A percentile compares a stretch with the other conserved stretches of the same genome.
These are phyloP conservation scores for Bauhinia variegata DNA, from an alignment of 306 rosid species.

Conservation along the genomic window DNA sequence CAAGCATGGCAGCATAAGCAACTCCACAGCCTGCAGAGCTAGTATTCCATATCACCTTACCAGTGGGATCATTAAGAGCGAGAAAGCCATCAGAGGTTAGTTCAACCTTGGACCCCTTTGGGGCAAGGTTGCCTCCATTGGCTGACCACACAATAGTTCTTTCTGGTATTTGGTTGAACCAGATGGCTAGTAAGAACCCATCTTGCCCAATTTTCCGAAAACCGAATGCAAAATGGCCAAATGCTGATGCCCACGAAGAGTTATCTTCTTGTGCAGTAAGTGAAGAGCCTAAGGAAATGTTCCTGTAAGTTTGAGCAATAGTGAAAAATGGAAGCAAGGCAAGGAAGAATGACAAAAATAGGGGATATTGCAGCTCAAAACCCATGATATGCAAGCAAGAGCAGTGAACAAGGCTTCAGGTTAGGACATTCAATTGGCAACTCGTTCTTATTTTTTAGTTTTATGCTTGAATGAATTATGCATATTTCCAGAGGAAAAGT, in stretches of 20 bases:
- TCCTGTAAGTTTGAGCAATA: conserved; percentile 24
- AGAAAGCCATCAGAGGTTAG: conserved; percentile 28
- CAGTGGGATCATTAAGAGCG: conserved; percentile 34
- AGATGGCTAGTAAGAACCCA: conserved; percentile 46
- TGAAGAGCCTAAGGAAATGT: conserved; percentile 28
- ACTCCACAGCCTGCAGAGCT: background rate
- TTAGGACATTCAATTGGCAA: background rate
- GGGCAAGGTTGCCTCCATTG: conserved; percentile 27
- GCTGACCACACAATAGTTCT: conserved; percentile 54
- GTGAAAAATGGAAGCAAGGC: conserved; percentile 10
- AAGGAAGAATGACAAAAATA: background rate
- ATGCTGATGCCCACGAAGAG: conserved; percentile 33
- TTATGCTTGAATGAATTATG: background rate
- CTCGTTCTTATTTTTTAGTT: conserved; percentile 1
- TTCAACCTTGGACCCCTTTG: conserved; percentile 38
- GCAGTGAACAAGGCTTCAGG: background rate
- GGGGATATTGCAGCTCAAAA: background rate
- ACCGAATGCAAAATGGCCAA: conserved; percentile 52
- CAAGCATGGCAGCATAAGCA: conserved; percentile 33
- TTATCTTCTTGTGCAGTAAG: conserved; percentile 32
- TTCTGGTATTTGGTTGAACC: conserved; percentile 44
- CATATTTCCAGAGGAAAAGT: too few relatives aligned
- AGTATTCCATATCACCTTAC: conserved; percentile 21
- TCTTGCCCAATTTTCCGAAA: conserved; percentile 21
- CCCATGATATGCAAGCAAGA: background rate